A percentile compares a stretch with the other conserved stretches of the same genome.
These are phyloP conservation scores for Opeltia flavorubescens DNA, from an alignment of 495 filamentous ascomycete species.

Conservation along the genomic window DNA sequence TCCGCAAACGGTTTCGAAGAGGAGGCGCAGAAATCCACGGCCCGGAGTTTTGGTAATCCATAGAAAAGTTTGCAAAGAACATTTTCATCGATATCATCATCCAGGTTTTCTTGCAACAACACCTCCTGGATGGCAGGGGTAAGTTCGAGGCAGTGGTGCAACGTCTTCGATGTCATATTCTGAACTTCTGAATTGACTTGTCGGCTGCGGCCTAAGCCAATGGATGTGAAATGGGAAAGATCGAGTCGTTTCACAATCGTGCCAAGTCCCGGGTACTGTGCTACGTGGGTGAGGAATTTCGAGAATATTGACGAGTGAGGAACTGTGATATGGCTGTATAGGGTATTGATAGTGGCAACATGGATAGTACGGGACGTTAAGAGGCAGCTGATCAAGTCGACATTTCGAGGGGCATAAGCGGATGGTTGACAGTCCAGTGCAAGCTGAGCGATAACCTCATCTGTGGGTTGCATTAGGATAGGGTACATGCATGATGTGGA, in stretches of 20 bases:
- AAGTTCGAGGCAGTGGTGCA: conserved; percentile 61
- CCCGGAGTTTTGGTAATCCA: conserved; percentile 49
- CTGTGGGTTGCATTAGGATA: conserved; percentile 24
- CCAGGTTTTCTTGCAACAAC: conserved; percentile 68
- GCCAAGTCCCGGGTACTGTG: conserved; percentile 54
- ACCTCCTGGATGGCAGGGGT: conserved; percentile 70
- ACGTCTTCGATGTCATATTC: conserved; percentile 65
- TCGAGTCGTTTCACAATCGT: conserved; percentile 70
- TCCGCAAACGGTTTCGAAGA: conserved; percentile 56
- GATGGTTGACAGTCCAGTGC: conserved; percentile 65
- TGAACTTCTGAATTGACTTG: conserved; percentile 68
- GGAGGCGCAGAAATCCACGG: conserved; percentile 69
- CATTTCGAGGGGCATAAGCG: conserved; percentile 63
- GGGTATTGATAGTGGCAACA: conserved; percentile 57
- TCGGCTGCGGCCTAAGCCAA: conserved; percentile 64
- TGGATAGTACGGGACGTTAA: conserved; percentile 65
- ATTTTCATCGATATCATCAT: conserved; percentile 56
- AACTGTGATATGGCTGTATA: conserved; percentile 75
- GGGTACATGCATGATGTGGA: neutral
- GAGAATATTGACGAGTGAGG: conserved; percentile 78
- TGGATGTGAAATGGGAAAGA: conserved; percentile 80
- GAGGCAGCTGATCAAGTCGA: conserved; percentile 66
- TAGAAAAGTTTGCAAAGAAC: conserved; percentile 61
- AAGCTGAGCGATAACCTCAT: conserved; percentile 62
- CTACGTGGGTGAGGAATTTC: conserved; percentile 64